Percentiles rank a stretch among this genome's conserved stretches.
Evolutionary conservation across 2,329 filamentous ascomycete species (phyloP).

Genomic region (Colletotrichum acutatum): DNA sequence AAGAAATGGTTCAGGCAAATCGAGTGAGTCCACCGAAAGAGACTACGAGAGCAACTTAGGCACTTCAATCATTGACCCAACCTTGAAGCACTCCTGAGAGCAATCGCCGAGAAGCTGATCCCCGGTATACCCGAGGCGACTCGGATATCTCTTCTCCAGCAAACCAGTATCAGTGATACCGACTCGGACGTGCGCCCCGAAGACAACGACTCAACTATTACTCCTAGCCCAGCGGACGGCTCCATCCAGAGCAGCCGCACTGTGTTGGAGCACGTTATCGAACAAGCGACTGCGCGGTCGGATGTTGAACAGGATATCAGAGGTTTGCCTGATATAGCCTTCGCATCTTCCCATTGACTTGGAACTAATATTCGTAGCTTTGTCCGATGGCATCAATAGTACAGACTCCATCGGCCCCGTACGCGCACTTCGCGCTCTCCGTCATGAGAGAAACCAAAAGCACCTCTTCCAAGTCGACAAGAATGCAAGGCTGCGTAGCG

Average conservation of each 20-base stretch:
- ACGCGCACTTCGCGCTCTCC: conserved; percentile 69
- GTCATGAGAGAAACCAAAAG: conserved; percentile 70
- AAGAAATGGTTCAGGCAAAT: conserved; percentile 86
- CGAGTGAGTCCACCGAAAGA: conserved; percentile 62
- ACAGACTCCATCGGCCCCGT: conserved; percentile 68
- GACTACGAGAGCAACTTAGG: background rate
- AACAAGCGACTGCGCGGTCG: conserved; percentile 66
- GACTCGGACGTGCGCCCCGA: conserved; percentile 37
- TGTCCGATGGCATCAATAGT: conserved; percentile 71
- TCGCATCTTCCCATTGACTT: background rate
- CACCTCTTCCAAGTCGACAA: conserved; percentile 77
- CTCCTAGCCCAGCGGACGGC: conserved; percentile 3
- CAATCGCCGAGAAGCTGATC: conserved; percentile 81
- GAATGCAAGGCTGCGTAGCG: conserved; percentile 78
- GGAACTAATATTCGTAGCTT: conserved; percentile 49
- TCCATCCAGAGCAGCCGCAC: conserved; percentile 42
- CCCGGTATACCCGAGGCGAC: conserved; percentile 77
- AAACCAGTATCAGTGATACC: conserved; percentile 61
- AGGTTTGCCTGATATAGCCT: conserved; percentile 47
- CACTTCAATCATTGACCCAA: background rate
- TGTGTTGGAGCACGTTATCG: conserved; percentile 76
- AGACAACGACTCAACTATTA: background rate
- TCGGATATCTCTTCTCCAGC: conserved; percentile 75
- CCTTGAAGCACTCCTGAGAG: conserved; percentile 72
- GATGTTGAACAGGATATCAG: conserved; percentile 70